Percentiles rank a stretch among this genome's conserved stretches.
These are phyloP conservation scores for Stagonosporopsis rhizophila DNA, from an alignment of 2,329 filamentous ascomycete species.

Conservation along the genomic window DNA sequence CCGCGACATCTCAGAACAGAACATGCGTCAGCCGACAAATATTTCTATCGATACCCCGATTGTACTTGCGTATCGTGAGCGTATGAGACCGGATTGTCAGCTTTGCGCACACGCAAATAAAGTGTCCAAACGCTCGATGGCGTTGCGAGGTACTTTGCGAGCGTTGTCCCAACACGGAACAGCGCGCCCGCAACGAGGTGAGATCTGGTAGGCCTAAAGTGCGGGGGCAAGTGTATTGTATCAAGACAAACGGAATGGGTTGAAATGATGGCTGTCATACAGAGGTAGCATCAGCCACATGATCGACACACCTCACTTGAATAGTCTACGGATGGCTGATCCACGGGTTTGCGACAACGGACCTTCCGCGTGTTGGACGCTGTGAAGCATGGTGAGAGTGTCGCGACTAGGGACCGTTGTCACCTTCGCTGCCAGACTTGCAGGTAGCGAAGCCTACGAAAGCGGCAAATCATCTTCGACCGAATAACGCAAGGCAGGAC, in stretches of 20 bases:
- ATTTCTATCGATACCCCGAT: background rate
- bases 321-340: background rate
- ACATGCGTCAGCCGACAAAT: background rate
- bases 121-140: background rate
- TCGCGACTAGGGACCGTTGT: background rate
- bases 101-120: background rate
- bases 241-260: constrained; percentile 6
- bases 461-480: background rate
- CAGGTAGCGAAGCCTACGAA: background rate
- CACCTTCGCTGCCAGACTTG: background rate
- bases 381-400: background rate
- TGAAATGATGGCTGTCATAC: constrained; percentile 2
- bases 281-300: background rate
- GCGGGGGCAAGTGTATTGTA: background rate
- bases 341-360: background rate
- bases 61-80: background rate
- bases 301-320: constrained; percentile 6
- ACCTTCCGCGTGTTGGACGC: background rate
- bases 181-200: background rate
- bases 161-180: background rate
- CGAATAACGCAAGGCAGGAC: background rate
- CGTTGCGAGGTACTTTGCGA: background rate
- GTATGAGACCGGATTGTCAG: background rate
- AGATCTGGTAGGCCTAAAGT: background rate
- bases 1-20: constrained; percentile 1